Evolutionary conservation across 768 basidiomycete genomes (phyloP).

Genomic region (Nidula microcarpa): DNA sequence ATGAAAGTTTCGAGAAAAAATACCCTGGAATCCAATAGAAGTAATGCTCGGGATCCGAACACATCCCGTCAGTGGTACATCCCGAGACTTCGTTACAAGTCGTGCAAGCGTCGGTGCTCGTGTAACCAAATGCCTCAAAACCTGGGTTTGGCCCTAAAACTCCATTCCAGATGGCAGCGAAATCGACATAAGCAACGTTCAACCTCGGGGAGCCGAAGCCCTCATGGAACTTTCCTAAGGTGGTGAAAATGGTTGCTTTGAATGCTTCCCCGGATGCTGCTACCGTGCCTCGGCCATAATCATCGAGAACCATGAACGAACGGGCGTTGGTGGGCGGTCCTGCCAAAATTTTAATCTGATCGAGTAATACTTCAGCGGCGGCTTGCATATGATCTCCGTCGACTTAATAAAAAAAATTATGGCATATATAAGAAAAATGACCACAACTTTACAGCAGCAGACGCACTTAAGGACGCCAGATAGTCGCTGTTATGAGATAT

Average conservation of each 20-base stretch:
- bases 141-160: constrained; percentile 42
- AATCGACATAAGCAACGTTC: constrained; percentile 43
- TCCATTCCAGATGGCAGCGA: constrained; percentile 47
- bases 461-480: constrained; percentile 36
- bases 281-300: constrained; percentile 43
- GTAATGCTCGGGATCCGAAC: constrained; percentile 40
- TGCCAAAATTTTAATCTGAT: constrained; percentile 43
- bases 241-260: constrained; percentile 42
- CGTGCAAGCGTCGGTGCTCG: constrained; percentile 29
- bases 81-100: constrained; percentile 21
- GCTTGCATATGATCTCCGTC: constrained; percentile 45
- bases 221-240: constrained; percentile 30
- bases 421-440: not conserved
- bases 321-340: constrained; percentile 47
- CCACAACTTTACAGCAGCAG: not conserved
- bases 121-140: constrained; percentile 45
- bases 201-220: constrained; percentile 19
- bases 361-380: constrained; percentile 39
- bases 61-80: constrained; percentile 28
- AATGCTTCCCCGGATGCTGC: constrained; percentile 40
- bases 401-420: constrained; percentile 14
- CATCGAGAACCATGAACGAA: constrained; percentile 46
- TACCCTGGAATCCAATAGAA: constrained; percentile 54
- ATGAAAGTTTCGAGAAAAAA: constrained; percentile 8
- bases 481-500: constrained; percentile 31